A percentile compares a stretch with the other conserved stretches of the same genome.
Conservation (phyloP, 2,329 filamentous ascomycete genomes). For the Pseudogymnoascus sp. region DNA sequence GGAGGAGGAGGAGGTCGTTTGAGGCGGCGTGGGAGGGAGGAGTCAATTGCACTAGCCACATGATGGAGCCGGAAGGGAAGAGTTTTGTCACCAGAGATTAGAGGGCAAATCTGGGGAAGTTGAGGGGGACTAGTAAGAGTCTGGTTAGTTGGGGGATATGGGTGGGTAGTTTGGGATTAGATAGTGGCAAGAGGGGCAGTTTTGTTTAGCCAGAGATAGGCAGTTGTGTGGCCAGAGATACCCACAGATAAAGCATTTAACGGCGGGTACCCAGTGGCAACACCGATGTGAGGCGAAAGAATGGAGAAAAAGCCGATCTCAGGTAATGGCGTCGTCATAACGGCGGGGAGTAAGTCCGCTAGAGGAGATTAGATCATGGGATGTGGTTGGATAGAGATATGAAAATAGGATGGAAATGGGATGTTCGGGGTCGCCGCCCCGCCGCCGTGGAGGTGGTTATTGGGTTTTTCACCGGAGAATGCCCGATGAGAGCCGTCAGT, state of each 20-base stretch:
- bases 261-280: no score
- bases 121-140: neutral
- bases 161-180: neutral
- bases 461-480: neutral
- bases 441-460: neutral
- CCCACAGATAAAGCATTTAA: neutral
- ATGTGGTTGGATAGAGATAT: neutral
- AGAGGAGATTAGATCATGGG: neutral
- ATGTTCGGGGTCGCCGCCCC: neutral
- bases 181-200: neutral
- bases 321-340: neutral
- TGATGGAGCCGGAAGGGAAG: neutral
- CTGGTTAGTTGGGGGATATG: neutral
- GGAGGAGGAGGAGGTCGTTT: neutral
- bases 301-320: neutral
- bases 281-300: neutral
- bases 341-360: neutral
- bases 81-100: slow-evolving; percentile 2
- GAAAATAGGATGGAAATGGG: neutral
- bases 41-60: neutral
- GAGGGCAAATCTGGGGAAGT: slow-evolving; percentile 2
- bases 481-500: neutral
- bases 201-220: neutral
- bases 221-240: neutral
- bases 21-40: neutral